These are phyloP conservation scores for Pueraria montana DNA, from an alignment of 306 rosid genomes.

Conservation along the genomic window DNA sequence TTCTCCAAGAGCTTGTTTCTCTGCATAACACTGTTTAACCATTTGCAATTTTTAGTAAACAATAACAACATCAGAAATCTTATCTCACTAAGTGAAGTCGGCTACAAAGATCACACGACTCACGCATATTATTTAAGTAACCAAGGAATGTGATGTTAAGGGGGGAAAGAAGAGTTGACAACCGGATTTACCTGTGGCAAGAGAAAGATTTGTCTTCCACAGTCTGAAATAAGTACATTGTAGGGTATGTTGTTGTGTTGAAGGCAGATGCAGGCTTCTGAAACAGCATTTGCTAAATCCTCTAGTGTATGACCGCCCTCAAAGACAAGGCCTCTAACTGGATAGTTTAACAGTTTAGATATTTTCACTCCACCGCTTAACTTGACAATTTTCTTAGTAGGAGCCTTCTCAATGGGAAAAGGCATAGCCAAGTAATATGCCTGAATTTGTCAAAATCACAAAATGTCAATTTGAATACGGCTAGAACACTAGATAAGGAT, in stretches of 20 bases:
- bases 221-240: slow-evolving; percentile 88
- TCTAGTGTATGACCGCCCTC: slow-evolving; percentile 75
- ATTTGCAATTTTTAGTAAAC: background rate
- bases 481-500: slow-evolving; percentile 29
- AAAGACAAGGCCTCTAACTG: slow-evolving; percentile 86
- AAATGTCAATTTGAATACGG: background rate
- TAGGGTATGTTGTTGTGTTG: slow-evolving; percentile 87
- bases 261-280: slow-evolving; percentile 93
- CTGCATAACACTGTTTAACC: slow-evolving; percentile 88
- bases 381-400: slow-evolving; percentile 62
- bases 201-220: slow-evolving; percentile 81
- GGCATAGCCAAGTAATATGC: slow-evolving; percentile 90
- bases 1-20: slow-evolving; percentile 98
- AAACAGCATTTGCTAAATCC: slow-evolving; percentile 71
- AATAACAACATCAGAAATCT: no score
- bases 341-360: slow-evolving; percentile 74
- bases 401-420: slow-evolving; percentile 96
- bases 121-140: no score
- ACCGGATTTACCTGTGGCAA: slow-evolving; percentile 80
- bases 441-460: slow-evolving; percentile 54
- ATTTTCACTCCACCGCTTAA: slow-evolving; percentile 65
- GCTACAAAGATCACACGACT: no score
- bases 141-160: background rate
- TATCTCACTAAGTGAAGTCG: no score
- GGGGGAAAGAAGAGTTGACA: background rate